Conservation (phyloP, 1,284 basidiomycete species). For the Cutaneotrichosporon mucoides region DNA sequence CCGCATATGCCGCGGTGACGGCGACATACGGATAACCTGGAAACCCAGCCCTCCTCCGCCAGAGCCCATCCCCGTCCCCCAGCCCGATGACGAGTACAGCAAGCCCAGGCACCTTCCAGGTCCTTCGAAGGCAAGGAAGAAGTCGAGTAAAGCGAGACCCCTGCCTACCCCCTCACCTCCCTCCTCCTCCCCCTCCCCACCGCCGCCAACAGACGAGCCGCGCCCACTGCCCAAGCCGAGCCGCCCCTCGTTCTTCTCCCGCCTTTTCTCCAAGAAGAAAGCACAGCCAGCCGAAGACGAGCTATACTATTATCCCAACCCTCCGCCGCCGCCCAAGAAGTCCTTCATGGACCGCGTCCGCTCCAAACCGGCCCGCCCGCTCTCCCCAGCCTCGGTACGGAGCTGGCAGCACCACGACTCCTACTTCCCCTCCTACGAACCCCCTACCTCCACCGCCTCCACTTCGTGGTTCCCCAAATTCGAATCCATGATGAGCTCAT, state of each 20-base stretch:
- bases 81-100: no score
- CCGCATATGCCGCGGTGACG: no score
- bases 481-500: neutral
- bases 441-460: constrained; percentile 9
- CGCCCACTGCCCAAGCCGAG: no score
- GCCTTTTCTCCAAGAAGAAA: neutral
- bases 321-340: no score
- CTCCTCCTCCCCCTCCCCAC: neutral
- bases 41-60: no score
- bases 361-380: neutral
- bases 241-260: neutral
- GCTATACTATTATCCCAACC: no score
- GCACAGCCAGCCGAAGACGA: neutral
- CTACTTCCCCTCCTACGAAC: constrained; percentile 37
- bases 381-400: neutral
- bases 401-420: constrained; percentile 32
- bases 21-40: no score
- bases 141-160: no score
- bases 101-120: no score
- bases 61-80: no score
- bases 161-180: neutral
- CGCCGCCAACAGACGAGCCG: neutral
- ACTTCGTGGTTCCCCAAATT: neutral
- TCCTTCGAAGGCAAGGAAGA: no score
- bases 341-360: no score